Evolutionary conservation across 2,329 filamentous ascomycete species (phyloP), one percentile per base, ranked within the genome.

Genomic region (Penicillium brasilianum): DNA sequence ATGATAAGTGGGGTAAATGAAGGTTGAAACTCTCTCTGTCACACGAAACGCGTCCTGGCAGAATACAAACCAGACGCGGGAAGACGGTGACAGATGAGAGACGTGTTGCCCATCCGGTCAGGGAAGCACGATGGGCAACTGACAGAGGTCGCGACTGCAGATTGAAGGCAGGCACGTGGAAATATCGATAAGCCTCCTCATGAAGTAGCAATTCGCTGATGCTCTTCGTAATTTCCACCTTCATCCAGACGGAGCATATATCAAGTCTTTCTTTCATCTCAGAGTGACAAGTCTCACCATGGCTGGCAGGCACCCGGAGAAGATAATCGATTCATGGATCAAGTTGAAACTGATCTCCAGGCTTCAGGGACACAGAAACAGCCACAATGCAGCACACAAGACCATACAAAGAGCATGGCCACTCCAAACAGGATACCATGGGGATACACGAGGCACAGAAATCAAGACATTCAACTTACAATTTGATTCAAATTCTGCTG

Each of bases 401-500:
- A 30, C 36, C 22, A 30, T 30, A 1, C 16, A 11, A 46, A 34
- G 16, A 44, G 14, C 18, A 34, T 4, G 10, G 14, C 30, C 18
- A 25, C 44, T 36, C 53, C 8, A 28, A 22, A n/a, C 39, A 4
- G 18, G 53, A n/a, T 44, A 20, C 28, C n/a, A 32, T 25, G 16
- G 28, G 25, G 13, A 44, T 5, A 48, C 11, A 28, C 7, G 28
- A 18, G 22, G 14, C 16, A 34, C 7, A 13, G 28, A 56, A 20
- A 34, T n/a, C 10, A 56, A 14, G 30, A 48, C 20, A 34, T 10
- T 44, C 20, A 20, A 83, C 93, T 85, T 85, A 97, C 94, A 78
- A 98, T 98, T 70, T 97, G 93, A 71, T 98, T 98, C 1, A 97
- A 78, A 73, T 97, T 96, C 71, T 96, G 92, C 65, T 94, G 92